Conservation (phyloP, 768 basidiomycete species). For the Termitomyces sp. region DNA sequence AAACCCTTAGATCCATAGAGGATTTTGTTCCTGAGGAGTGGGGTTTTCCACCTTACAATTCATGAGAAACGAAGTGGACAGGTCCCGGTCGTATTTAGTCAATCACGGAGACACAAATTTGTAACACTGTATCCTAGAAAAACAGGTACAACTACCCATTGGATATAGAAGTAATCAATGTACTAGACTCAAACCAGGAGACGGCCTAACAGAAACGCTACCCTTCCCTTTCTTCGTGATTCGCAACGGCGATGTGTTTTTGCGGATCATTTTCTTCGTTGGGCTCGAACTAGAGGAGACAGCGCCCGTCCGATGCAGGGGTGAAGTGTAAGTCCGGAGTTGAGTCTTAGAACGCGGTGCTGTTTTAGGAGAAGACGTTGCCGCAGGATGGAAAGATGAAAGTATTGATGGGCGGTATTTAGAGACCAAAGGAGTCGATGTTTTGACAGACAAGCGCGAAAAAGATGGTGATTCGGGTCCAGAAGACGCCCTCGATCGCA, state of each 20-base stretch:
- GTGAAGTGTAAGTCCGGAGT: not conserved
- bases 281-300: not conserved
- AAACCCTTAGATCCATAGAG: conserved; percentile 57
- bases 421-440: conserved; percentile 5
- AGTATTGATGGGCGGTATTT: conserved; percentile 1
- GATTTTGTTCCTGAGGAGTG: conserved; percentile 79
- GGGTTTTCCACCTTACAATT: conserved; percentile 70
- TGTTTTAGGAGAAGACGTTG: not conserved
- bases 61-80: not conserved
- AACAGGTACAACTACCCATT: not conserved
- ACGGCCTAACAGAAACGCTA: not conserved
- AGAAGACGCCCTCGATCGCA: not conserved
- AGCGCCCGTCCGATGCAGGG: not conserved
- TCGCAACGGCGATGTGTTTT: conserved; percentile 8
- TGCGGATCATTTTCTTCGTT: conserved; percentile 1
- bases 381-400: not conserved
- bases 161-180: not conserved
- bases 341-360: not conserved
- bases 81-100: not conserved
- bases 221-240: conserved; percentile 7
- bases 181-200: not conserved
- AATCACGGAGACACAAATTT: not conserved
- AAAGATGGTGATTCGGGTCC: conserved; percentile 1
- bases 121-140: not conserved
- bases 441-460: conserved; percentile 1